Evolutionary conservation across 1,284 basidiomycete species (phyloP).

Genomic region (Prillingera fragicola): DNA sequence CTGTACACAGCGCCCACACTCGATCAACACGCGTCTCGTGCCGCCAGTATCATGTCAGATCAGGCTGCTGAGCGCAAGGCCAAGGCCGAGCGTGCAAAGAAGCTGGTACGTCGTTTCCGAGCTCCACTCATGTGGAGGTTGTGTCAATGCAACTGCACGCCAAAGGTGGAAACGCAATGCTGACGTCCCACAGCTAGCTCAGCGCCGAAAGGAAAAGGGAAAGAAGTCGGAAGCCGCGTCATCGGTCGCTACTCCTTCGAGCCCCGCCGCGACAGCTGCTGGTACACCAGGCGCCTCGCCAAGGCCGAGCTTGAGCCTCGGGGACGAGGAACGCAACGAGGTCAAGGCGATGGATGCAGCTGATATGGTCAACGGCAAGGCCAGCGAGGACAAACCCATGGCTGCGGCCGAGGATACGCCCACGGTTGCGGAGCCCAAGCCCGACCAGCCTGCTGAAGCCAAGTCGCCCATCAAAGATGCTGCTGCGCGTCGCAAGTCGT

Average conservation of each 20-base stretch:
- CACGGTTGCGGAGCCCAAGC: neutral
- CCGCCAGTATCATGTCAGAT: constrained; percentile 2
- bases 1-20: no score
- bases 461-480: no score
- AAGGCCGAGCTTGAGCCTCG: constrained; percentile 28
- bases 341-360: constrained; percentile 7
- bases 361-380: constrained; percentile 1
- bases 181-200: constrained; percentile 21
- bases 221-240: constrained; percentile 19
- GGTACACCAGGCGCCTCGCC: constrained; percentile 18
- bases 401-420: constrained; percentile 1
- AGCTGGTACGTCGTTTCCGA: constrained; percentile 26
- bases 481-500: no score
- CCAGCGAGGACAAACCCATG: constrained; percentile 4
- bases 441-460: no score
- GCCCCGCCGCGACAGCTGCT: constrained; percentile 4
- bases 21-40: neutral
- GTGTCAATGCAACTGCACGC: no score
- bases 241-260: constrained; percentile 8
- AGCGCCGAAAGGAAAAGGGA: constrained; percentile 29
- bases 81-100: constrained; percentile 43
- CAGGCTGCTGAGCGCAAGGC: constrained; percentile 36
- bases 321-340: constrained; percentile 9
- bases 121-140: neutral
- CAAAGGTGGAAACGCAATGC: neutral